Evolutionary conservation across 805 yeast species (phyloP).

Genomic region (Yamadazyma olivae): DNA sequence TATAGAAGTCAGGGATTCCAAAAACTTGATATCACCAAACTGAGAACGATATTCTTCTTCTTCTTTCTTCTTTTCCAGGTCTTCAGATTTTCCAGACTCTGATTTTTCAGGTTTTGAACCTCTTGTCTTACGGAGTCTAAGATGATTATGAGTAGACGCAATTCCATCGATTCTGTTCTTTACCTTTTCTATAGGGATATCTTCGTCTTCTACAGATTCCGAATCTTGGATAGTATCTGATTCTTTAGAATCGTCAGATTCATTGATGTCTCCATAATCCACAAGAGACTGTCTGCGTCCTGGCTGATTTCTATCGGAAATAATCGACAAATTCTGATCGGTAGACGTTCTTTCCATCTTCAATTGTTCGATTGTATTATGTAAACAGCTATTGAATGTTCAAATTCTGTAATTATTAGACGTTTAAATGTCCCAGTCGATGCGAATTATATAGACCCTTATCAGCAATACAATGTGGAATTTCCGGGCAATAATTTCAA

Average conservation of each 20-base stretch:
- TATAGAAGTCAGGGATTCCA: constrained; percentile 39
- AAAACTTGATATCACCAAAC: constrained; percentile 53
- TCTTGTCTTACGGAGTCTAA: constrained; percentile 5
- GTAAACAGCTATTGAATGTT: background rate
- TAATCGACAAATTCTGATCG: constrained; percentile 14
- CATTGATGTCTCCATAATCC: background rate
- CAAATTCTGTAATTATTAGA: no score
- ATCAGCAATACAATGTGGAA: no score
- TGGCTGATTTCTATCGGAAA: constrained; percentile 16
- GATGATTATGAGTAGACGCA: constrained; percentile 5
- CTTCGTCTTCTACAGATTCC: background rate
- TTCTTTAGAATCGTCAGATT: background rate
- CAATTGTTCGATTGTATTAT: background rate
- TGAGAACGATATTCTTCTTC: constrained; percentile 38
- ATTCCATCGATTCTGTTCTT: constrained; percentile 9
- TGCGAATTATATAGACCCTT: no score
- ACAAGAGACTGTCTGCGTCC: constrained; percentile 17
- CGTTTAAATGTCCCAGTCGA: no score
- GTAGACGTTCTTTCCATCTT: constrained; percentile 12
- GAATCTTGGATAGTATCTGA: background rate
- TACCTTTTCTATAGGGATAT: constrained; percentile 3
- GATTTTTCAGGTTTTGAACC: constrained; percentile 1
- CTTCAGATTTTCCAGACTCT: constrained; percentile 9
- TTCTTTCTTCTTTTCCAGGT: constrained; percentile 6
- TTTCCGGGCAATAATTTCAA: no score